Percentiles rank a stretch among this genome's conserved stretches.
Evolutionary conservation across 257 asterid genomes (phyloP).

Genomic region (Cinchona pubescens): DNA sequence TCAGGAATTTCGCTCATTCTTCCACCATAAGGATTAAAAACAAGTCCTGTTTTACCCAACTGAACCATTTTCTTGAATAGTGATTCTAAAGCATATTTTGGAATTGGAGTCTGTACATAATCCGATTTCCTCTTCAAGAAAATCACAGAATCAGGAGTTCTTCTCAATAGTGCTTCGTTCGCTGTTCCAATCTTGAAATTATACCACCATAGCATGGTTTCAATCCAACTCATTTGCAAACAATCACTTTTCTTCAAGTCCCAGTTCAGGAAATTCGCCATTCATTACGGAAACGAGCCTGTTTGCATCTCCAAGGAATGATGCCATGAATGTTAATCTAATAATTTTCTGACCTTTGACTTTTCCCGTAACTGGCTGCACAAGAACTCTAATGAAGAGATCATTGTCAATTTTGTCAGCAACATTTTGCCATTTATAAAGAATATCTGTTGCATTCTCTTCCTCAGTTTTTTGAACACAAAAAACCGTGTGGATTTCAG

Average conservation of each 20-base stretch:
- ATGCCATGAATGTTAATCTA: conserved; percentile 14
- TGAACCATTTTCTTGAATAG: conserved; percentile 27
- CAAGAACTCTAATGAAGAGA: conserved; percentile 21
- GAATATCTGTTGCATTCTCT: conserved; percentile 3
- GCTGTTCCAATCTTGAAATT: conserved; percentile 12
- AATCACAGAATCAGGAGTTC: not conserved
- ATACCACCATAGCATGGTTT: conserved; percentile 22
- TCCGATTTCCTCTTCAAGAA: conserved; percentile 30
- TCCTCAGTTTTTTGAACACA: not conserved
- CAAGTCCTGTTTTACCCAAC: conserved; percentile 23
- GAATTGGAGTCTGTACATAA: conserved; percentile 25
- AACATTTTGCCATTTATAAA: conserved; percentile 10
- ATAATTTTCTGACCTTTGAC: not conserved
- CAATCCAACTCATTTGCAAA: conserved; percentile 20
- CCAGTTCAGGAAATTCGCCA: conserved; percentile 17
- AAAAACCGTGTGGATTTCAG: conserved; percentile 3
- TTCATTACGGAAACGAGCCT: conserved; percentile 1
- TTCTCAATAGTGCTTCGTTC: not conserved
- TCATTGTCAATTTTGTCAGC: conserved; percentile 18
- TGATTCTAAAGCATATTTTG: conserved; percentile 21
- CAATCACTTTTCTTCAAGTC: conserved; percentile 21
- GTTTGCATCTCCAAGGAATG: conserved; percentile 18
- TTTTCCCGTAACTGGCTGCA: conserved; percentile 11
- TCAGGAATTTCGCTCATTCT: conserved; percentile 28
- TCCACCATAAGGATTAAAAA: conserved; percentile 37